Evolutionary conservation across 2,329 filamentous ascomycete genomes (phyloP), one percentile per base, ranked within the genome.

Genomic region (Monilinia fructigena): DNA sequence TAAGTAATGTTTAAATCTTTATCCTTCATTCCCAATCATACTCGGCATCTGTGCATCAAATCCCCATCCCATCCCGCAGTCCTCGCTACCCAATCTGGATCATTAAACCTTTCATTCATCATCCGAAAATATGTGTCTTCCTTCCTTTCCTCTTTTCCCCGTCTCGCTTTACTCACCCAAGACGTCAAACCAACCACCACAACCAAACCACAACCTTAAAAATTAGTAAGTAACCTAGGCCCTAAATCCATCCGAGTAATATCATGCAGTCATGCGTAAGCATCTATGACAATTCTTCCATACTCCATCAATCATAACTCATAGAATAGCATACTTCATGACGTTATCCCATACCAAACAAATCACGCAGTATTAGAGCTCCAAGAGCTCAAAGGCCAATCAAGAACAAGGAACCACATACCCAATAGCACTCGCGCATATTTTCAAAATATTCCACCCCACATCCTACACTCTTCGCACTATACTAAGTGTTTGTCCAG

Each of bases 391-490:
- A 47, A 3, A 47, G 42, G 20, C 42, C 42, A 40, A 26, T 10
- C 54, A 66, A n/a, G 45, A 38, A 47, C 68, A 72, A 26, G 59
- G 26, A 8, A 70, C 70, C 42, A 80, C 76, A 68, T 76, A 80
- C 68, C 79, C 79, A 63, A 80, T 74, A 23, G 79, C 78, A 53
- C 76, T 77, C 2, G 78, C 71, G 87, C 88, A 72, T 88, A 74
- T 90, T 86, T 77, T 91, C 82, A 78, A 89, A 88, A 77, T 83
- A 90, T 63, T 83, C 77, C 52, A 76, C 54, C 79, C 74, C 52
- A 85, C 85, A 69, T 78, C 78, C 83, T 7, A 78, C 77, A 59
- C 80, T 78, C 58, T 78, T 80, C 71, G 89, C 80, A 78, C 84
- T 78, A 70, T 82, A 84, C 77, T 78, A 20, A 89, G 75, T 18